Conservation (phyloP, 2,329 filamentous ascomycete genomes). For the Trichophyton equinum region DNA sequence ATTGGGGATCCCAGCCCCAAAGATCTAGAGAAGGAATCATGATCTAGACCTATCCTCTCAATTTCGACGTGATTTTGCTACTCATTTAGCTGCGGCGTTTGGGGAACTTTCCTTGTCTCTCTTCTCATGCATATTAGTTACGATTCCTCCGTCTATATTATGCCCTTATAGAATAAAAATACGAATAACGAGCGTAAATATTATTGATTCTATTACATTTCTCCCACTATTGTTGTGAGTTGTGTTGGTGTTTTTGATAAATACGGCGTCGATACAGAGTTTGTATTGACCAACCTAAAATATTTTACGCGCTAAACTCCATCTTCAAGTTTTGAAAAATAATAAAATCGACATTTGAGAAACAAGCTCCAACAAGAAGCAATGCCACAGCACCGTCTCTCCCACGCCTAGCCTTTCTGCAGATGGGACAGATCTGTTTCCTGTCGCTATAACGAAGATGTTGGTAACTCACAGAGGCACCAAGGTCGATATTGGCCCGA, state of each 20-base stretch:
- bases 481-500: conserved; percentile 66
- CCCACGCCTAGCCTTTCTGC: neutral
- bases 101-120: neutral
- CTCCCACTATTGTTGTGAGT: neutral
- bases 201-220: neutral
- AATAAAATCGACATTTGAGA: neutral
- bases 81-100: conserved; percentile 6
- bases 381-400: neutral
- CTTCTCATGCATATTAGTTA: neutral
- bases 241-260: neutral
- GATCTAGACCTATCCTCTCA: neutral
- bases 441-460: conserved; percentile 38
- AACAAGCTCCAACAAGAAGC: neutral
- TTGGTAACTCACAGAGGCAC: conserved; percentile 74
- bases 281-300: neutral
- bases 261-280: neutral
- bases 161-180: neutral
- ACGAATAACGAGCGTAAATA: neutral
- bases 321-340: neutral
- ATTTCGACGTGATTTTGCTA: neutral
- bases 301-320: neutral
- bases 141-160: neutral
- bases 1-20: conserved; percentile 94
- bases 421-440: neutral
- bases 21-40: conserved; percentile 69